Evolutionary conservation across 2,329 filamentous ascomycete genomes (phyloP).

Genomic region (Diplodia mutila): DNA sequence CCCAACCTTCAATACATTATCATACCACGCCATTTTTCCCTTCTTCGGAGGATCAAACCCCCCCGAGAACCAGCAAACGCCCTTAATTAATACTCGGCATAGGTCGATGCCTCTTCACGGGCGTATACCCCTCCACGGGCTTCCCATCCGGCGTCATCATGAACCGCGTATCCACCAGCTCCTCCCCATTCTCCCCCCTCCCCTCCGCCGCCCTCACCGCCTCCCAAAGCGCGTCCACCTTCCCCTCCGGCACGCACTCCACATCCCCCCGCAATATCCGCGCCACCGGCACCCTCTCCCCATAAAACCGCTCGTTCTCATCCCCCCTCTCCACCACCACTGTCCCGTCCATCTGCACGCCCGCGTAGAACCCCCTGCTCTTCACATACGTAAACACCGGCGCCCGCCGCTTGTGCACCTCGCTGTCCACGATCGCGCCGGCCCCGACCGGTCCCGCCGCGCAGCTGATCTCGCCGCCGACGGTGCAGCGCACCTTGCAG

Average conservation of each 20-base stretch:
- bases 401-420: conserved; percentile 67
- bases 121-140: neutral
- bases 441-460: conserved; percentile 77
- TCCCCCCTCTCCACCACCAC: conserved; percentile 82
- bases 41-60: too few species aligned
- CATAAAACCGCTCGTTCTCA: conserved; percentile 86
- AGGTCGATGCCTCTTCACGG: neutral
- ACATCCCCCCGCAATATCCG: neutral
- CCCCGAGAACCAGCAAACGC: too few species aligned
- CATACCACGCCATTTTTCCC: too few species aligned
- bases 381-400: conserved; percentile 88
- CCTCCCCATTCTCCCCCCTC: too few species aligned
- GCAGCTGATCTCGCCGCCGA: conserved; percentile 80
- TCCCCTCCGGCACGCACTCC: neutral
- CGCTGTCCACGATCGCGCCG: conserved; percentile 72
- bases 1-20: too few species aligned
- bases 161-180: neutral
- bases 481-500: conserved; percentile 74
- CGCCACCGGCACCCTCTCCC: conserved; percentile 47
- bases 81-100: neutral
- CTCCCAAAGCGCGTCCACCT: neutral
- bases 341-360: conserved; percentile 84
- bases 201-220: neutral
- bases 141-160: neutral
- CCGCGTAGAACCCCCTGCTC: conserved; percentile 84